Evolutionary conservation across 768 basidiomycete genomes (phyloP).

Genomic region (Leccinum rimulosum): DNA sequence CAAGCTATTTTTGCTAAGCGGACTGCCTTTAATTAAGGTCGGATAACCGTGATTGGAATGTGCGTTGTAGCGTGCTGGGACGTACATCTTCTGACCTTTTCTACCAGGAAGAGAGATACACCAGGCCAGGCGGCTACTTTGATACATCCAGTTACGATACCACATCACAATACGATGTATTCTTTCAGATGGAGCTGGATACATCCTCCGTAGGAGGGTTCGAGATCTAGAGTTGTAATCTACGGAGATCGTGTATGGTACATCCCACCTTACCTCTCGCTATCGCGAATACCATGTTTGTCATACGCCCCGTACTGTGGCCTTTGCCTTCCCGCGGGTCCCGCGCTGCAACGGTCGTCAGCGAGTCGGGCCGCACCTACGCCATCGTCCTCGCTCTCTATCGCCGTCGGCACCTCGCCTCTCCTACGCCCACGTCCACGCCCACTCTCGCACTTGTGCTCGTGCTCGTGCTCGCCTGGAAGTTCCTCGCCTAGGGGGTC

Average conservation of each 20-base stretch:
- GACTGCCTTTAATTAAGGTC: constrained; percentile 17
- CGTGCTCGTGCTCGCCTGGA: no score
- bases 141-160: not conserved
- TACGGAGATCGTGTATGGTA: not conserved
- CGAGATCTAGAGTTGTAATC: not conserved
- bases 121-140: not conserved
- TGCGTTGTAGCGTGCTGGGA: constrained; percentile 5
- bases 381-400: not conserved
- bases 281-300: not conserved
- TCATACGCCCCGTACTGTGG: not conserved
- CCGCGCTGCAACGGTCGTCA: not conserved
- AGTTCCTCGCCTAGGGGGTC: no score
- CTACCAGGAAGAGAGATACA: constrained; percentile 13
- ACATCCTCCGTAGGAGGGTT: not conserved
- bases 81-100: constrained; percentile 18
- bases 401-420: not conserved
- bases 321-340: not conserved
- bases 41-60: constrained; percentile 17
- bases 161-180: not conserved
- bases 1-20: constrained; percentile 7
- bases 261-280: not conserved
- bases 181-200: not conserved
- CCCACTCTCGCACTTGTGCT: not conserved
- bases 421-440: not conserved
- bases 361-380: not conserved